phyloP scores from a whole-genome alignment of 495 filamentous ascomycete genomes.

The Hamigera avellanea region DNA sequence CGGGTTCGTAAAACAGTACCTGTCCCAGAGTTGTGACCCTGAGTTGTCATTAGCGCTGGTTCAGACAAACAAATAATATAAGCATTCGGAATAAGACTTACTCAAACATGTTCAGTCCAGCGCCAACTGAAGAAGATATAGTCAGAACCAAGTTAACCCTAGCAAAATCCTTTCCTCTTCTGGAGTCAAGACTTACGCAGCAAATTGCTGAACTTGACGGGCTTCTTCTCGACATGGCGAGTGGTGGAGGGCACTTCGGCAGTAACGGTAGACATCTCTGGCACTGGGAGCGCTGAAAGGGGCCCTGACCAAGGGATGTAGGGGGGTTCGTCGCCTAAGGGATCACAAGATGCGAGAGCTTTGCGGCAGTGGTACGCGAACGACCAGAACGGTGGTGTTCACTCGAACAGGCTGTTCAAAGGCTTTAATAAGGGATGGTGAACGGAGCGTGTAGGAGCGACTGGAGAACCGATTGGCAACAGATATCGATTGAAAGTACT shows the following conservation, averaged over 20 bases:
- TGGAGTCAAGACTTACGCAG: constrained; percentile 42
- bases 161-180: constrained; percentile 4
- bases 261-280: constrained; percentile 39
- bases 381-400: constrained; percentile 4
- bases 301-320: constrained; percentile 90
- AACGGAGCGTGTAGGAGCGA: constrained; percentile 1
- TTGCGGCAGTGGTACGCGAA: constrained; percentile 2
- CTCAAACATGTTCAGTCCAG: constrained; percentile 96
- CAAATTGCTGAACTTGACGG: constrained; percentile 98
- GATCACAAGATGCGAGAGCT: constrained; percentile 13
- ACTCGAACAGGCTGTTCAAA: constrained; percentile 1
- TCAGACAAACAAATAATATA: background rate
- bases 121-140: constrained; percentile 49
- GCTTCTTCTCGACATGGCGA: constrained; percentile 84
- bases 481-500: no score
- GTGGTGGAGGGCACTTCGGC: constrained; percentile 34
- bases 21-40: constrained; percentile 82
- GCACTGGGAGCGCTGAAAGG: constrained; percentile 39
- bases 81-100: constrained; percentile 33
- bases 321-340: constrained; percentile 65
- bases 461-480: constrained; percentile 4
- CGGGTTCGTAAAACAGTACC: constrained; percentile 30
- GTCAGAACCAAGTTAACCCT: constrained; percentile 3
- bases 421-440: no score
- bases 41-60: constrained; percentile 6